These are phyloP conservation scores for Botrytis medusae DNA, from an alignment of 2,329 filamentous ascomycete species.

Conservation along the genomic window DNA sequence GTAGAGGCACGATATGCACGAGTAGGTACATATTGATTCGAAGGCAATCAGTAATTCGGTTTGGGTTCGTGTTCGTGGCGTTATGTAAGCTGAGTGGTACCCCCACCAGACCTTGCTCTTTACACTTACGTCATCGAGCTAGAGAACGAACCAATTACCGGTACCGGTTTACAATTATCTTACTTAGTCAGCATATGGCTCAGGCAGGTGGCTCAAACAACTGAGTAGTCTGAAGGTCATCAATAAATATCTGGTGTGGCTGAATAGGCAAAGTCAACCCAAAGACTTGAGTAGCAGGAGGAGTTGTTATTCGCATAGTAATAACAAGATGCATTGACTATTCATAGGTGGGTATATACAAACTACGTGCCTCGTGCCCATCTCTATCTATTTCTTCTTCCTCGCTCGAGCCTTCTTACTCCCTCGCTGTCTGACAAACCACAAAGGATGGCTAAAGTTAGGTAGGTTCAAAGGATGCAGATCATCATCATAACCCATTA, in stretches of 20 bases:
- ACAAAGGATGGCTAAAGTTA: neutral
- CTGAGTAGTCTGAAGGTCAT: too few species aligned
- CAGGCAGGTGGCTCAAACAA: neutral
- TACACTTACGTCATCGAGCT: neutral
- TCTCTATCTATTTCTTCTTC: neutral
- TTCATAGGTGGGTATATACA: neutral
- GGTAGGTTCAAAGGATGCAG: neutral
- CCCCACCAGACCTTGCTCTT: neutral
- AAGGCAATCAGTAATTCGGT: neutral
- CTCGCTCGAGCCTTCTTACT: too few species aligned
- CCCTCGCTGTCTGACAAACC: neutral
- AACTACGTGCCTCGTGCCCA: neutral
- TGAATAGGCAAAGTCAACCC: neutral
- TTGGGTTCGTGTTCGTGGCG: neutral
- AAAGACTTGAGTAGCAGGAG: neutral
- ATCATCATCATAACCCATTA: neutral
- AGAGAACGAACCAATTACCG: neutral
- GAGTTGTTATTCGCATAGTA: neutral
- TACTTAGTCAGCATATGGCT: neutral
- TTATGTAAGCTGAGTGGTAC: neutral
- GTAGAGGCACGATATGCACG: neutral
- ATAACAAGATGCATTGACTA: neutral
- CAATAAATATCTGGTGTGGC: neutral
- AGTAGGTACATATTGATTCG: neutral
- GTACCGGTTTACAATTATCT: neutral